phyloP scores from a whole-genome alignment of 805 yeast genomes.

The Lipomyces starkeyi region DNA sequence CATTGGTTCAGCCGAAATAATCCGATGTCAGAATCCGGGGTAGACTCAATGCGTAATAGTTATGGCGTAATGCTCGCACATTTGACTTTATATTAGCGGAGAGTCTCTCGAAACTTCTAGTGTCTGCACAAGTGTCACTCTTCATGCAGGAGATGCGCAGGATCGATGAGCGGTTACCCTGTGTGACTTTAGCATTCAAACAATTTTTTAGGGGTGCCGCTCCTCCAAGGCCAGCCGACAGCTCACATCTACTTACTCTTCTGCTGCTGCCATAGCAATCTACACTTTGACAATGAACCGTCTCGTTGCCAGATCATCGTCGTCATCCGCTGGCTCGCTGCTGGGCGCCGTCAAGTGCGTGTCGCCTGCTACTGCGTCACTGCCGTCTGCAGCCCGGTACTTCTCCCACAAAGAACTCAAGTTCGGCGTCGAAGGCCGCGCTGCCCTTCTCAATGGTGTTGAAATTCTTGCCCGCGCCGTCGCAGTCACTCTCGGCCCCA shows the following conservation, averaged over 20 bases:
- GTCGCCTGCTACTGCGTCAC: slow-evolving; percentile 10
- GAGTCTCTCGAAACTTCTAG: slow-evolving; percentile 31
- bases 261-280: not conserved
- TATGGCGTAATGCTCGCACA: not conserved
- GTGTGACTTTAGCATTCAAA: not conserved
- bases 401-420: slow-evolving; percentile 82
- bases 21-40: slow-evolving; percentile 7
- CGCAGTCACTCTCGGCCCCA: slow-evolving; percentile 95
- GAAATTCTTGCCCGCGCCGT: slow-evolving; percentile 95
- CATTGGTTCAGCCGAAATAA: too few species aligned
- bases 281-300: slow-evolving; percentile 29
- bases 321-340: slow-evolving; percentile 10
- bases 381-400: slow-evolving; percentile 14
- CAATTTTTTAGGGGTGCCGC: not conserved
- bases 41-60: not conserved
- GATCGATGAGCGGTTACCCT: slow-evolving; percentile 26
- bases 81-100: not conserved
- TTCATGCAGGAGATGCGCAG: slow-evolving; percentile 9
- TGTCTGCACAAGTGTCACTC: slow-evolving; percentile 16
- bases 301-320: slow-evolving; percentile 22
- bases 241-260: not conserved
- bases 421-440: slow-evolving; percentile 97
- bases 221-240: not conserved
- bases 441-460: slow-evolving; percentile 91
- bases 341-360: slow-evolving; percentile 11